Base-by-base conservation (phyloP, 2,329 filamentous ascomycete species). In the Aspergillus tanneri region DNA sequence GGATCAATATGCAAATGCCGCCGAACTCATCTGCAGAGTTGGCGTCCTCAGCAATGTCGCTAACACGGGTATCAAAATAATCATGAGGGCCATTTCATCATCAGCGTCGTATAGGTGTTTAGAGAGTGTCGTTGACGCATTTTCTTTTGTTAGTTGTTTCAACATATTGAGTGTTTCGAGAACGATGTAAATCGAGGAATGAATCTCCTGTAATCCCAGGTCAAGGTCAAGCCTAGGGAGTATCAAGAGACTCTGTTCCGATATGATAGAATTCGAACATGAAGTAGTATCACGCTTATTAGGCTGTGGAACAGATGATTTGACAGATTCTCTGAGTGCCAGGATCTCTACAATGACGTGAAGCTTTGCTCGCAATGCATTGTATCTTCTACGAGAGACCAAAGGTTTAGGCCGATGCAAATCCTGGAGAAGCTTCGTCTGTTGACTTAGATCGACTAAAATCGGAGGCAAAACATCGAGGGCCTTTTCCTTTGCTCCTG, bases 331-430 rank as follows among this genome's bases (percentile, higher is more conserved):
- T 18, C 23, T 38, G 5, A 50, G 39, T 9, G 32, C 35, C 32
- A 50, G 39, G 0, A 50, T 16, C 12, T 36, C 44, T 7, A 43
- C 28, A 7, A 47, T 28, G 9, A 46, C 45, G 21, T 47, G 44
- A 2, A 50, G 44, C 11, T 43, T 47, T 24, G 27, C 27, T 27
- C 48, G 44, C 22, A 50, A 23, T 14, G 7, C n/a, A 16, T 12
- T 8, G 18, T 22, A 35, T 24, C 35, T 50, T 21, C 34, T 39
- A 11, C 36, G 27, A n/a, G 21, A 27, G 5, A 16, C 14, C 8
- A 34, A 16, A 10, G 16, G 30, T 34, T 34, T 34, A 18, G 6
- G 30, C 19, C 8, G 5, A 10, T 14, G 30, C 4, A 4, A 4
- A 34, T 34, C 14, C 16, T n/a, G n/a, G n/a, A 16, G 30, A 19